These are phyloP conservation scores for Xerocomellus intermedius DNA, from an alignment of 768 basidiomycete genomes.

Conservation along the genomic window DNA sequence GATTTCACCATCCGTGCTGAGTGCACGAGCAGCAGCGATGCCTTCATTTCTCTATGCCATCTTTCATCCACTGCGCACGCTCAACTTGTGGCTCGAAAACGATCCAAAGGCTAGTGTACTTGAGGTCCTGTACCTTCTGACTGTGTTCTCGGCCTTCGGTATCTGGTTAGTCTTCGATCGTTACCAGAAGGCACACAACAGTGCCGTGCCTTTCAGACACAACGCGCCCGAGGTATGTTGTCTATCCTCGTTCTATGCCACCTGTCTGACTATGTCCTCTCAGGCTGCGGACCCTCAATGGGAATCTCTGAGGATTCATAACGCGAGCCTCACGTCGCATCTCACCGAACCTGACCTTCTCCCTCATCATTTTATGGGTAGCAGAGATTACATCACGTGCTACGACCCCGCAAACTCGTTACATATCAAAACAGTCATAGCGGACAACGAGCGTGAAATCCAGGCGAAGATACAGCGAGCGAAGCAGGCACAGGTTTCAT, in stretches of 20 bases:
- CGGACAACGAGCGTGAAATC: slow-evolving; percentile 75
- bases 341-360: slow-evolving; percentile 51
- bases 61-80: slow-evolving; percentile 52
- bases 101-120: slow-evolving; percentile 49
- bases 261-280: slow-evolving; percentile 17
- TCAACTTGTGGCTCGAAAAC: slow-evolving; percentile 47
- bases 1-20: not conserved
- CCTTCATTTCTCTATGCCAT: slow-evolving; percentile 36
- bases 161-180: slow-evolving; percentile 78
- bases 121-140: slow-evolving; percentile 65
- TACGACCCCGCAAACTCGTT: slow-evolving; percentile 89
- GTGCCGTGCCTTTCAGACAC: slow-evolving; percentile 65
- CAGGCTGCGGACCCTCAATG: slow-evolving; percentile 61
- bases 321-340: slow-evolving; percentile 69
- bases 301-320: slow-evolving; percentile 50
- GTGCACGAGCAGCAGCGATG: slow-evolving; percentile 20
- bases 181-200: slow-evolving; percentile 71
- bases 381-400: slow-evolving; percentile 77
- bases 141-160: slow-evolving; percentile 71
- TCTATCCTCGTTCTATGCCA: not conserved
- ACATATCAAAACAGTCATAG: slow-evolving; percentile 74
- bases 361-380: slow-evolving; percentile 44
- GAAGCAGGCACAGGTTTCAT: slow-evolving; percentile 62
- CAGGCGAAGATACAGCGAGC: slow-evolving; percentile 67
- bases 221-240: slow-evolving; percentile 54